Percentiles rank a stretch among this genome's conserved stretches.
phyloP scores from a whole-genome alignment of 495 filamentous ascomycete genomes.

The Hyphodiscus hymeniophilus region DNA sequence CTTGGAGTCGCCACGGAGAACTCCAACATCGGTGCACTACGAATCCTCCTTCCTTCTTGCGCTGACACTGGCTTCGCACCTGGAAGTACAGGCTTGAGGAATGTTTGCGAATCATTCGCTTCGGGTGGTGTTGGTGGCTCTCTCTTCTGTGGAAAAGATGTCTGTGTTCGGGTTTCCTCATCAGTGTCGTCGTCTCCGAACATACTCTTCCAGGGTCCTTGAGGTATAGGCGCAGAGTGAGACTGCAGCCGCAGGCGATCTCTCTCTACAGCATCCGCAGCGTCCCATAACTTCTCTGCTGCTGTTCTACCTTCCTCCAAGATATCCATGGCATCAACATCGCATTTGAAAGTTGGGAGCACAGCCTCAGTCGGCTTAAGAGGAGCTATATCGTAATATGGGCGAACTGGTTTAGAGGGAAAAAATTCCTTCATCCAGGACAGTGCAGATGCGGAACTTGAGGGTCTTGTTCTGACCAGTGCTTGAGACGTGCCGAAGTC shows the following conservation, averaged over 20 bases:
- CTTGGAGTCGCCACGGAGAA: constrained; percentile 9
- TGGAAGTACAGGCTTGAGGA: neutral
- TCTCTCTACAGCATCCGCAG: neutral
- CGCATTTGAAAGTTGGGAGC: constrained; percentile 6
- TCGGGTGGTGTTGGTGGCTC: constrained; percentile 4
- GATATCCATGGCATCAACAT: constrained; percentile 8
- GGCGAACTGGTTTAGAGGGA: neutral
- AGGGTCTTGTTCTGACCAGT: neutral
- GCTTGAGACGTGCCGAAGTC: neutral
- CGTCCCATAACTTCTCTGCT: constrained; percentile 2
- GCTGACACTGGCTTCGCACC: neutral
- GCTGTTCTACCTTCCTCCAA: constrained; percentile 7
- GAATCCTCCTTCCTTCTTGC: constrained; percentile 9
- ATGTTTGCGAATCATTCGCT: neutral
- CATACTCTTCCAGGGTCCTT: constrained; percentile 2
- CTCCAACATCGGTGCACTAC: constrained; percentile 8
- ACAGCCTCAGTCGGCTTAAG: constrained; percentile 5
- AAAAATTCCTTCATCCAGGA: neutral
- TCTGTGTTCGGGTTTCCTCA: neutral
- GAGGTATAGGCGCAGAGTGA: constrained; percentile 13
- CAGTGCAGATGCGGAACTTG: neutral
- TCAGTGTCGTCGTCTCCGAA: neutral
- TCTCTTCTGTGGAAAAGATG: constrained; percentile 4
- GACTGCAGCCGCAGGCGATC: neutral
- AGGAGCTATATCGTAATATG: constrained; percentile 8